Conservation (phyloP, 2,329 filamentous ascomycete genomes). For the Penicillium sp. region DNA sequence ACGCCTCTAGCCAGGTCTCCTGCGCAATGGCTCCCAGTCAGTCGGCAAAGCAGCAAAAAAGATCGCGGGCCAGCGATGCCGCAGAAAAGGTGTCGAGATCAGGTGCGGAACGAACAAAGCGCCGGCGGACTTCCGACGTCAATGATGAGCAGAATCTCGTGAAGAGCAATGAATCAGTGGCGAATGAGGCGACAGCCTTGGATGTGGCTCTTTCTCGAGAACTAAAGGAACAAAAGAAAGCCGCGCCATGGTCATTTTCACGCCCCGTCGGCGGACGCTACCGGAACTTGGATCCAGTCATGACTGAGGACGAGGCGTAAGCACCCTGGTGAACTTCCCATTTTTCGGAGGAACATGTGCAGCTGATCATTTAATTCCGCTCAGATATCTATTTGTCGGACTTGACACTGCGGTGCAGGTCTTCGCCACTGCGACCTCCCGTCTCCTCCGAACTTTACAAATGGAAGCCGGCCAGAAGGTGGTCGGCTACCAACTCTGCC, state of each 20-base stretch:
- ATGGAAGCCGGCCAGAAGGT: constrained; percentile 45
- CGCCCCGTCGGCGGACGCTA: constrained; percentile 51
- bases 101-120: constrained; percentile 25
- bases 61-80: constrained; percentile 26
- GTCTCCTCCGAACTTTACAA: constrained; percentile 67
- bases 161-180: constrained; percentile 13
- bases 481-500: constrained; percentile 48
- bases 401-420: constrained; percentile 71
- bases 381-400: constrained; percentile 66
- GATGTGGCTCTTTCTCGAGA: constrained; percentile 7
- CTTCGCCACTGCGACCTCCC: constrained; percentile 74
- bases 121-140: constrained; percentile 25
- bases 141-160: constrained; percentile 23
- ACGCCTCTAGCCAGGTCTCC: neutral
- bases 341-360: neutral
- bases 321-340: constrained; percentile 10
- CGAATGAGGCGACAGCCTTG: constrained; percentile 20
- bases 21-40: constrained; percentile 17
- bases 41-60: constrained; percentile 23
- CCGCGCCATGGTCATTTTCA: constrained; percentile 43
- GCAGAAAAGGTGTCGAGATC: constrained; percentile 17
- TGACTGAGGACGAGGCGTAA: constrained; percentile 53
- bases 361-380: neutral
- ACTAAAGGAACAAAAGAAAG: constrained; percentile 11
- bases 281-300: constrained; percentile 51